These are phyloP conservation scores for Breviolum minutum DNA, from an alignment of 73 alveolate species.

Conservation along the genomic window DNA sequence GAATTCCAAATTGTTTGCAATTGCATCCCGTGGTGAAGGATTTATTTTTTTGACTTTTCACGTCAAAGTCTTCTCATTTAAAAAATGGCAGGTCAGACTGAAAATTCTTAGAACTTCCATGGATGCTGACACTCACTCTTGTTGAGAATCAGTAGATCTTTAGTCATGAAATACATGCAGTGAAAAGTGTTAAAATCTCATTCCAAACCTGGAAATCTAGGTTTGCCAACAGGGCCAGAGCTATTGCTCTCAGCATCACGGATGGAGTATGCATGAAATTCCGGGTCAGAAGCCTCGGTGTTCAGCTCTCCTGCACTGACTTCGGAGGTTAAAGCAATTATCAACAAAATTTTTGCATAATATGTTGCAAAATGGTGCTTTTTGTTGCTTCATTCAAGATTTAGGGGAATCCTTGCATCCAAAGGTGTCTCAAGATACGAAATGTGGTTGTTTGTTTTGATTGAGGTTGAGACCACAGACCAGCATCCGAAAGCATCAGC, in stretches of 20 bases:
- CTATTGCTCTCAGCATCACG: constrained; percentile 76
- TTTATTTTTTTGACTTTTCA: too few relatives aligned
- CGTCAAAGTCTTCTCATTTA: too few relatives aligned
- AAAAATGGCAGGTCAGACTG: too few relatives aligned
- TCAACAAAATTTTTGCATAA: too few relatives aligned
- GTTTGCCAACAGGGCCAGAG: constrained; percentile 19
- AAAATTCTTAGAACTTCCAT: not conserved
- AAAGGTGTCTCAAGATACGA: too few relatives aligned
- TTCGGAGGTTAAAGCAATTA: not conserved
- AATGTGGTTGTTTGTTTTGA: too few relatives aligned
- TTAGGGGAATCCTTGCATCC: too few relatives aligned
- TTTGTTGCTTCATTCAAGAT: too few relatives aligned
- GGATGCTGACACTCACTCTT: not conserved
- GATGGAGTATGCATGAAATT: constrained; percentile 63
- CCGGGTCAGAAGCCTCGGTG: constrained; percentile 45
- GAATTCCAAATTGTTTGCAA: not conserved
- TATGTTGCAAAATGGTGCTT: too few relatives aligned
- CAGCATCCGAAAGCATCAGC: constrained; percentile 32
- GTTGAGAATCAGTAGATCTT: not conserved
- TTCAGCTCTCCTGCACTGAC: not conserved
- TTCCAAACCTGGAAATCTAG: not conserved
- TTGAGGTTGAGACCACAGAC: not conserved
- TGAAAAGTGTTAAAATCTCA: too few relatives aligned
- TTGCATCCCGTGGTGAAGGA: not conserved
- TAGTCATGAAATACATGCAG: too few relatives aligned